Conservation (phyloP, 352 stramenopile species). For the Globisporangium yorkense region DNA sequence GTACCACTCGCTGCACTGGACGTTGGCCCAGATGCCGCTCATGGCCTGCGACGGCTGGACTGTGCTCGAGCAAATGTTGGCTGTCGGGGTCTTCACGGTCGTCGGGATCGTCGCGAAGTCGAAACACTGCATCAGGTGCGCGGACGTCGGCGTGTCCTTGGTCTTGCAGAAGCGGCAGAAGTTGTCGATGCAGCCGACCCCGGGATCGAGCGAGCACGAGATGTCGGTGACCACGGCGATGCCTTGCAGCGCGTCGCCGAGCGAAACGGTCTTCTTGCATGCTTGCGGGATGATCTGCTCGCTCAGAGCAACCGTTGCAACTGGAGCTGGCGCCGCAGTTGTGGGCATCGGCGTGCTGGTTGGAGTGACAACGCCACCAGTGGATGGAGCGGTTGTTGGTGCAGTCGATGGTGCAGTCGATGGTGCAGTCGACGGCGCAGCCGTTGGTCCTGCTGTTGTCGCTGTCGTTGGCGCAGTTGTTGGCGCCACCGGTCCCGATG, state of each 20-base stretch:
- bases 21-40: slow-evolving; percentile 13
- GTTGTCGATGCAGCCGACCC: slow-evolving; percentile 1
- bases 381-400: not conserved
- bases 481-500: not conserved
- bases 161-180: slow-evolving; percentile 14
- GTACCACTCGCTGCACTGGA: slow-evolving; percentile 9
- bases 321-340: not conserved
- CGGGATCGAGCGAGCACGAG: not conserved
- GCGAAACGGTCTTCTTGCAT: slow-evolving; percentile 1
- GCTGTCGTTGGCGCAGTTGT: not conserved
- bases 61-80: slow-evolving; percentile 4
- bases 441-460: not conserved
- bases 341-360: not conserved
- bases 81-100: not conserved
- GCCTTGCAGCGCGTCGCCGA: slow-evolving; percentile 3
- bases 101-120: slow-evolving; percentile 5
- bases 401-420: not conserved
- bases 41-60: slow-evolving; percentile 5
- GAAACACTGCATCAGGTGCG: slow-evolving; percentile 1
- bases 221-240: slow-evolving; percentile 9
- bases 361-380: not conserved
- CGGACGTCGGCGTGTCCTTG: slow-evolving; percentile 5
- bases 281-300: slow-evolving; percentile 2
- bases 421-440: not conserved
- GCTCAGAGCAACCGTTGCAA: not conserved